phyloP scores from a whole-genome alignment of 352 stramenopile genomes.

The Pythium brassicae region DNA sequence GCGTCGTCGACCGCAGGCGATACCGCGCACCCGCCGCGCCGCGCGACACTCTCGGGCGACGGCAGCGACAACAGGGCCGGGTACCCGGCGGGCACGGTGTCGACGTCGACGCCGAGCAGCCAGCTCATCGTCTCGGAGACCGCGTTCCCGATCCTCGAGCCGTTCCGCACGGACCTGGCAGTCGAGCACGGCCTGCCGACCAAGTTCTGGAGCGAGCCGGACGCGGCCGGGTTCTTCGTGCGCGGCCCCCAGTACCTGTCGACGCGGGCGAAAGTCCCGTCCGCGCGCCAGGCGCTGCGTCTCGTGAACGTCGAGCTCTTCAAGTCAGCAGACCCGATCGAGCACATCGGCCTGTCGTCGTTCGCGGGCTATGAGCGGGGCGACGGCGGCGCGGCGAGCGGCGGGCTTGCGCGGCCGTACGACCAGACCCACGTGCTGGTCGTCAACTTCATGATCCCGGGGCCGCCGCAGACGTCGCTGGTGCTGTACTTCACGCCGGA shows the following conservation, averaged over 20 bases:
- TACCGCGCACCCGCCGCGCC: background rate
- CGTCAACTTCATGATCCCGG: conserved; percentile 81
- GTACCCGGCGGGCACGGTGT: conserved; percentile 13
- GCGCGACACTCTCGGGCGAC: background rate
- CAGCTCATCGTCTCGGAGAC: conserved; percentile 62
- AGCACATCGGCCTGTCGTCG: conserved; percentile 66
- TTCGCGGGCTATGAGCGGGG: conserved; percentile 40
- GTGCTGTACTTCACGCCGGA: conserved; percentile 81
- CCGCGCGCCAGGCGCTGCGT: conserved; percentile 49
- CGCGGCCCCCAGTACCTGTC: conserved; percentile 65
- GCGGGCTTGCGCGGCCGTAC: conserved; percentile 5
- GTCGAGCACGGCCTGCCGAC: conserved; percentile 48
- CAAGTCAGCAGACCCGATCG: conserved; percentile 41
- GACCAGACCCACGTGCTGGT: conserved; percentile 61
- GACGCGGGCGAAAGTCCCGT: conserved; percentile 55
- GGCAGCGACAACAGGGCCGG: background rate
- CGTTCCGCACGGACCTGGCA: conserved; percentile 59
- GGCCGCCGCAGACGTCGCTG: conserved; percentile 56
- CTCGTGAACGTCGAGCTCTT: conserved; percentile 72
- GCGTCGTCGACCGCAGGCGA: conserved; percentile 8
- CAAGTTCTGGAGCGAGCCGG: conserved; percentile 83
- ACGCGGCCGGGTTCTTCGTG: conserved; percentile 54
- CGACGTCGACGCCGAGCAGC: conserved; percentile 24
- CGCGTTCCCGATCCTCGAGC: conserved; percentile 51
- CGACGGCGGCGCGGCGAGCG: background rate